phyloP scores from a whole-genome alignment of 805 yeast species.

The Candida ovalis region DNA sequence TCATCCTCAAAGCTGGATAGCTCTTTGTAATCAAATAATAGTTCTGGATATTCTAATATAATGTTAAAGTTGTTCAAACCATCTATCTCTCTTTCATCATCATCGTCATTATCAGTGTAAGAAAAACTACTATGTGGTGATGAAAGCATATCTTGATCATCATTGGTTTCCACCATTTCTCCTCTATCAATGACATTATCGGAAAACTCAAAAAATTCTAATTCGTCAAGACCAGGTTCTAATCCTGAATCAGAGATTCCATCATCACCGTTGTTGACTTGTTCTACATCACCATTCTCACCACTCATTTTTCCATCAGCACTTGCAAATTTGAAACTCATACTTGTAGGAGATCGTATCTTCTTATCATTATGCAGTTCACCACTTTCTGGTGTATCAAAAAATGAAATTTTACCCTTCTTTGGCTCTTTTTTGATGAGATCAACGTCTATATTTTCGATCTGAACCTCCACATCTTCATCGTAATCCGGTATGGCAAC shows the following conservation, averaged over 20 bases:
- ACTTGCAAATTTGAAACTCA: neutral
- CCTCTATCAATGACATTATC: conserved; percentile 29
- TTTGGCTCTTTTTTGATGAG: neutral
- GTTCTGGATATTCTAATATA: conserved; percentile 36
- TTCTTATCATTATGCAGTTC: neutral
- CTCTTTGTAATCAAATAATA: conserved; percentile 42
- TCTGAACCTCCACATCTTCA: neutral
- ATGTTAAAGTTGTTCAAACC: conserved; percentile 32
- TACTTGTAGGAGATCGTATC: neutral
- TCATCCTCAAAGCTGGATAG: conserved; percentile 36
- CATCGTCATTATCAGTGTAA: conserved; percentile 19
- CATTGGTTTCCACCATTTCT: conserved; percentile 29
- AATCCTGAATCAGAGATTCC: neutral
- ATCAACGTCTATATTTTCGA: neutral
- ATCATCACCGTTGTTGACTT: neutral
- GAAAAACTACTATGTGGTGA: conserved; percentile 30
- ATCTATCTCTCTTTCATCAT: conserved; percentile 29
- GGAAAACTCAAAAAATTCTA: conserved; percentile 20
- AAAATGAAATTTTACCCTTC: neutral
- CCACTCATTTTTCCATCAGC: neutral
- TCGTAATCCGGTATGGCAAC: neutral
- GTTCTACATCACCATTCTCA: neutral
- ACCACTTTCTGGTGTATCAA: neutral
- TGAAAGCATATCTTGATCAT: conserved; percentile 27
- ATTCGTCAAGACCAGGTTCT: conserved; percentile 8